Evolutionary conservation across 1,139 yeast species (phyloP).

Genomic region (Kazachstania sp.): DNA sequence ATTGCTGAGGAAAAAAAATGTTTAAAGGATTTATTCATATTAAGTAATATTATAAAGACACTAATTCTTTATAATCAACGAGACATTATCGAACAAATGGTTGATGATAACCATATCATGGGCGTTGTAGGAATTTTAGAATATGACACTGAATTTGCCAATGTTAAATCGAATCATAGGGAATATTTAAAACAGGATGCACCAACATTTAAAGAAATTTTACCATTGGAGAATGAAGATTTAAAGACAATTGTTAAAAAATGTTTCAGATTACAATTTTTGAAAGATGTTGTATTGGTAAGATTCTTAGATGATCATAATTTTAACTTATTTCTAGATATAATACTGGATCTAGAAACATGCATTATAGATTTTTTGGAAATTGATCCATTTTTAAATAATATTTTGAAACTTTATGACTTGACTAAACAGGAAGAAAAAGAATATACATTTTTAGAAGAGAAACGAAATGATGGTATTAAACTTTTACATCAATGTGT

Average conservation of each 20-base stretch:
- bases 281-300: conserved; percentile 80
- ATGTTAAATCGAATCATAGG: conserved; percentile 70
- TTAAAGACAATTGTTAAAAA: conserved; percentile 53
- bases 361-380: conserved; percentile 57
- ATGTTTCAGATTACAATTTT: conserved; percentile 68
- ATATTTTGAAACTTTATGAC: conserved; percentile 51
- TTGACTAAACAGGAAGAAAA: conserved; percentile 9
- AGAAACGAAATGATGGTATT: conserved; percentile 59
- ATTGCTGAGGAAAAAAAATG: conserved; percentile 46
- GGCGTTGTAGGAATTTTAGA: conserved; percentile 79
- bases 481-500: conserved; percentile 75
- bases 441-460: conserved; percentile 14
- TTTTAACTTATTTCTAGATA: conserved; percentile 46
- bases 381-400: conserved; percentile 41
- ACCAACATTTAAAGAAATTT: conserved; percentile 59
- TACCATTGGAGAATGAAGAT: conserved; percentile 48
- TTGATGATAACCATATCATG: conserved; percentile 51
- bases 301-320: conserved; percentile 75
- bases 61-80: conserved; percentile 65
- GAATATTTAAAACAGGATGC: conserved; percentile 47
- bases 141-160: conserved; percentile 82
- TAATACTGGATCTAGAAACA: conserved; percentile 26
- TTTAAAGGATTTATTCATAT: conserved; percentile 47
- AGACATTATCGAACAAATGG: conserved; percentile 54
- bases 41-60: conserved; percentile 68